Evolutionary conservation across 106 monocot genomes (phyloP).

Genomic region (Phalaenopsis aphrodite): DNA sequence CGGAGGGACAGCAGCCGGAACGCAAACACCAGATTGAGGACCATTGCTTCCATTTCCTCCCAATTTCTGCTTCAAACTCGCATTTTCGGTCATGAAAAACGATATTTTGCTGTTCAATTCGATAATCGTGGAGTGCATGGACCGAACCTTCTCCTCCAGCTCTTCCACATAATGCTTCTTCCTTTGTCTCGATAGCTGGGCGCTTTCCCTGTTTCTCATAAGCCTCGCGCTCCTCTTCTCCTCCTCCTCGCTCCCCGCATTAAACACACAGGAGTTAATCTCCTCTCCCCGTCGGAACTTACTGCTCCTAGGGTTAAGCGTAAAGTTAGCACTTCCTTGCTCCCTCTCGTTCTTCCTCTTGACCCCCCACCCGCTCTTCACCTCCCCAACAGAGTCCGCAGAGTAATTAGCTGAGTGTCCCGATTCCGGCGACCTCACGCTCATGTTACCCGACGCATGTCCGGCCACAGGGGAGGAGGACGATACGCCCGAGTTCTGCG

Average conservation of each 20-base stretch:
- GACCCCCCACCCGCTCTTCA: conserved; percentile 17
- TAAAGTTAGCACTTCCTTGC: background rate
- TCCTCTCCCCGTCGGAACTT: conserved; percentile 25
- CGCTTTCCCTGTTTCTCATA: conserved; percentile 67
- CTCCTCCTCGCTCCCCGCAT: conserved; percentile 31
- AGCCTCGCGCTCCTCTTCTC: conserved; percentile 47
- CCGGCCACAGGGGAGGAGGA: conserved; percentile 4
- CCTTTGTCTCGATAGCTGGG: conserved; percentile 70
- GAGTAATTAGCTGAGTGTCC: conserved; percentile 26
- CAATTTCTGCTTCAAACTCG: conserved; percentile 33
- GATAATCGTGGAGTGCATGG: conserved; percentile 45
- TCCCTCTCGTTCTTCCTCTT: conserved; percentile 31
- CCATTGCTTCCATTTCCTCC: conserved; percentile 9
- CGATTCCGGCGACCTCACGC: conserved; percentile 16
- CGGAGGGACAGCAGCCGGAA: background rate
- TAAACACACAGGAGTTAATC: conserved; percentile 5
- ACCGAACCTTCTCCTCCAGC: conserved; percentile 55
- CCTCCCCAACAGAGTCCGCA: conserved; percentile 13
- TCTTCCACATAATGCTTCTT: conserved; percentile 75
- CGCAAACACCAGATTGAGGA: background rate
- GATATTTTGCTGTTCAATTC: conserved; percentile 57
- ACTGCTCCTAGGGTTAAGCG: conserved; percentile 14
- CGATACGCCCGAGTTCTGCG: background rate
- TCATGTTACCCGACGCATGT: background rate
- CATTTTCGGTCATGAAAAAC: conserved; percentile 55